Evolutionary conservation across 495 filamentous ascomycete species (phyloP).

Genomic region (Aspergillus nanangensis): DNA sequence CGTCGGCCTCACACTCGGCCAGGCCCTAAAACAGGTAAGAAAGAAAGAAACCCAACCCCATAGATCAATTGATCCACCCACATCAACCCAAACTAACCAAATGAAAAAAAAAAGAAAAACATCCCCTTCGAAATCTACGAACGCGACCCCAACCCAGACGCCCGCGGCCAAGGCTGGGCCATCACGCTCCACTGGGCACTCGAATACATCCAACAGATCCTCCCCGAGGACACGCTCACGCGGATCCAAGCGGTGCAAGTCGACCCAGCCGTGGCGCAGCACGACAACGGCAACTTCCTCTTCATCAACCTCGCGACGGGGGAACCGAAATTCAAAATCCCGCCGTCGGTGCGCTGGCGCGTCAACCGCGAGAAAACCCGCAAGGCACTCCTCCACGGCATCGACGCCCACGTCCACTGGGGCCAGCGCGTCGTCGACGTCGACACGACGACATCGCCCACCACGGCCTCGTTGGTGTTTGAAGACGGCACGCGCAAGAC

Average conservation of each 20-base stretch:
- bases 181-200: constrained; percentile 58
- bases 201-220: constrained; percentile 40
- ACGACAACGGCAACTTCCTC: constrained; percentile 27
- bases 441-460: not conserved
- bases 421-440: constrained; percentile 12
- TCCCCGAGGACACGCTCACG: constrained; percentile 40
- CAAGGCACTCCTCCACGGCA: constrained; percentile 14
- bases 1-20: constrained; percentile 51
- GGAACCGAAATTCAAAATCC: constrained; percentile 22
- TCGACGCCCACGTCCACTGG: constrained; percentile 25
- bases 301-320: constrained; percentile 26
- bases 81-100: not conserved
- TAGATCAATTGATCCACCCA: not conserved
- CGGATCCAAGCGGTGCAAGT: constrained; percentile 47
- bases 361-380: constrained; percentile 25
- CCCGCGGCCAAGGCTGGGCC: constrained; percentile 51
- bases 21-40: constrained; percentile 38
- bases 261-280: constrained; percentile 29
- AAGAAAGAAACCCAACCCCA: no score
- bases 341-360: constrained; percentile 20
- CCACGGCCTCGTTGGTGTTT: constrained; percentile 14
- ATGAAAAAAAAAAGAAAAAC: constrained; percentile 10
- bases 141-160: constrained; percentile 36
- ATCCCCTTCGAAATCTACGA: constrained; percentile 52
- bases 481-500: constrained; percentile 10